Conservation (phyloP, 805 yeast species). For the Nadsonia fulvescens region DNA sequence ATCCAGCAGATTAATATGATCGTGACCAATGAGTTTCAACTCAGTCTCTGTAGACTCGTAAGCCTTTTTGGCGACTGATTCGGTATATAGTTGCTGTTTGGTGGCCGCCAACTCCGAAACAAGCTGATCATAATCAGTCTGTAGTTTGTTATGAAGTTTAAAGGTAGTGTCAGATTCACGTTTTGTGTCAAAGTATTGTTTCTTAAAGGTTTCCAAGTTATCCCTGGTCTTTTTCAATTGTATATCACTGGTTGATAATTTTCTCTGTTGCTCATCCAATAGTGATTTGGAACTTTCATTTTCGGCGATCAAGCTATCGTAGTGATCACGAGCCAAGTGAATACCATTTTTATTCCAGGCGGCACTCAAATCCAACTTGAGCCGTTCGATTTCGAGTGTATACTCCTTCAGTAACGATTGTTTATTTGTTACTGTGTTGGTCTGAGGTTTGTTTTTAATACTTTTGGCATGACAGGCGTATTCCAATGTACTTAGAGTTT, state of each 20-base stretch:
- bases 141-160: no score
- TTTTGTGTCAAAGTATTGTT: slow-evolving; percentile 5
- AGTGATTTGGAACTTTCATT: slow-evolving; percentile 32
- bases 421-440: slow-evolving; percentile 42
- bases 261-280: slow-evolving; percentile 32
- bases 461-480: slow-evolving; percentile 75
- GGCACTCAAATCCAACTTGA: slow-evolving; percentile 41
- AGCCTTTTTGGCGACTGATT: no score
- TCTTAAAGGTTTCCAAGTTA: slow-evolving; percentile 8
- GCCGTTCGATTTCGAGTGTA: slow-evolving; percentile 33
- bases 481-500: slow-evolving; percentile 65
- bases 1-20: no score
- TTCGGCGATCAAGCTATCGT: slow-evolving; percentile 23
- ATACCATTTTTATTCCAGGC: slow-evolving; percentile 56
- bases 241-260: slow-evolving; percentile 29
- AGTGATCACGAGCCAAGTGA: slow-evolving; percentile 35
- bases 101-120: no score
- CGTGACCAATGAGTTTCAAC: no score
- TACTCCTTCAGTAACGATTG: slow-evolving; percentile 34
- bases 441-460: slow-evolving; percentile 52
- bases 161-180: no score
- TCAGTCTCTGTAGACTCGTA: no score
- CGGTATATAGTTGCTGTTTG: no score
- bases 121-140: no score
- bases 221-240: slow-evolving; percentile 26